phyloP scores from a whole-genome alignment of 176 grass and related monocot genomes.

The Triticum aestivum region DNA sequence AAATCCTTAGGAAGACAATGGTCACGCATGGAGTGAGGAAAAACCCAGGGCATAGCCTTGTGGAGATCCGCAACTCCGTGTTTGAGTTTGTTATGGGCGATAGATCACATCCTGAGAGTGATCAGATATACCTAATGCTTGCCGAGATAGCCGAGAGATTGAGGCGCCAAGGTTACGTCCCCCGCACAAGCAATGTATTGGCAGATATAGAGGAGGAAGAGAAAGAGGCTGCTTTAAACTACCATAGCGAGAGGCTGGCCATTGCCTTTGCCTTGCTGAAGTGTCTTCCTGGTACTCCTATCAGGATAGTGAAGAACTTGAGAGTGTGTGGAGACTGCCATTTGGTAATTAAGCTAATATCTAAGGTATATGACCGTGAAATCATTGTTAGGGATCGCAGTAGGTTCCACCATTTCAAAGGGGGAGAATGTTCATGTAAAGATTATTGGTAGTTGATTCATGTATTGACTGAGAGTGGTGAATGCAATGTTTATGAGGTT shows the following conservation, averaged over 20 bases:
- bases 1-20: constrained; percentile 69
- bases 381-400: constrained; percentile 73
- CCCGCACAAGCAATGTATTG: constrained; percentile 59
- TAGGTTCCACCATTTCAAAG: constrained; percentile 79
- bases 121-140: constrained; percentile 66
- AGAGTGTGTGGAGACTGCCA: constrained; percentile 84
- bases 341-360: constrained; percentile 65
- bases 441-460: constrained; percentile 70
- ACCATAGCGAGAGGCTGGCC: constrained; percentile 82
- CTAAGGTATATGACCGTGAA: constrained; percentile 60
- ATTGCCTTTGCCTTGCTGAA: constrained; percentile 88
- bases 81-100: constrained; percentile 88
- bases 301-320: constrained; percentile 89
- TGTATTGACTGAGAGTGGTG: neutral
- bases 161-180: constrained; percentile 58
- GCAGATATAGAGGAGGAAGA: constrained; percentile 93
- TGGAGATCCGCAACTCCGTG: constrained; percentile 59
- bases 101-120: constrained; percentile 61
- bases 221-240: constrained; percentile 71
- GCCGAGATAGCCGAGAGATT: constrained; percentile 62
- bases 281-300: constrained; percentile 50
- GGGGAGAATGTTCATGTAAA: constrained; percentile 73
- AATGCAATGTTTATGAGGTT: neutral
- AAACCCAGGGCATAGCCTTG: constrained; percentile 69
- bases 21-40: constrained; percentile 60